Percentiles rank a stretch among this genome's conserved stretches.
Conservation (phyloP, 2,329 filamentous ascomycete species). For the Cladosporium colombiae region DNA sequence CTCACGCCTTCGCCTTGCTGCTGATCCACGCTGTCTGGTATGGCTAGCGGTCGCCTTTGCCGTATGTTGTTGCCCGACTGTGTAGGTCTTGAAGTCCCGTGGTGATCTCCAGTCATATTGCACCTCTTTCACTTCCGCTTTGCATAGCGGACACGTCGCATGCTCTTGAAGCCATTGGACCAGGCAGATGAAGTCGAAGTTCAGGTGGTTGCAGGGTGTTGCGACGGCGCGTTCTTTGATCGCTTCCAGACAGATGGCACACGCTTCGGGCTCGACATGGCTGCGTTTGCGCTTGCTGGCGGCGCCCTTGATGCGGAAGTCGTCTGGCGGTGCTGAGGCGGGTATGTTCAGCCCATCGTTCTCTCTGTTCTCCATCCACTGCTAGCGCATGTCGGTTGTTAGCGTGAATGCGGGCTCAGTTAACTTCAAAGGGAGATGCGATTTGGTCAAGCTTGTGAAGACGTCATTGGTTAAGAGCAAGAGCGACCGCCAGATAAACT, state of each 20-base stretch:
- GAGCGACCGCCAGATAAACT: background rate
- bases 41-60: background rate
- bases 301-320: constrained; percentile 33
- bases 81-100: constrained; percentile 60
- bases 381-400: background rate
- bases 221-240: constrained; percentile 72
- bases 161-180: constrained; percentile 76
- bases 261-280: constrained; percentile 51
- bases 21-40: background rate
- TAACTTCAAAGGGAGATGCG: background rate
- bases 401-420: background rate
- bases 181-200: constrained; percentile 85
- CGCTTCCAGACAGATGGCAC: constrained; percentile 83
- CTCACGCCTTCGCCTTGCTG: background rate
- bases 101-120: constrained; percentile 63
- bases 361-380: constrained; percentile 26
- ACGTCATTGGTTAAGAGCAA: constrained; percentile 1
- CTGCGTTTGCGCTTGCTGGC: constrained; percentile 20
- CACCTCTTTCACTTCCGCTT: constrained; percentile 56
- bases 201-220: constrained; percentile 73
- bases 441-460: background rate
- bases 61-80: constrained; percentile 37
- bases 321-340: constrained; percentile 18
- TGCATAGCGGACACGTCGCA: constrained; percentile 76
- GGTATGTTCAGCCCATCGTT: constrained; percentile 8